Evolutionary conservation across 257 asterid species (phyloP).

Genomic region (Solanum sejunctum): DNA sequence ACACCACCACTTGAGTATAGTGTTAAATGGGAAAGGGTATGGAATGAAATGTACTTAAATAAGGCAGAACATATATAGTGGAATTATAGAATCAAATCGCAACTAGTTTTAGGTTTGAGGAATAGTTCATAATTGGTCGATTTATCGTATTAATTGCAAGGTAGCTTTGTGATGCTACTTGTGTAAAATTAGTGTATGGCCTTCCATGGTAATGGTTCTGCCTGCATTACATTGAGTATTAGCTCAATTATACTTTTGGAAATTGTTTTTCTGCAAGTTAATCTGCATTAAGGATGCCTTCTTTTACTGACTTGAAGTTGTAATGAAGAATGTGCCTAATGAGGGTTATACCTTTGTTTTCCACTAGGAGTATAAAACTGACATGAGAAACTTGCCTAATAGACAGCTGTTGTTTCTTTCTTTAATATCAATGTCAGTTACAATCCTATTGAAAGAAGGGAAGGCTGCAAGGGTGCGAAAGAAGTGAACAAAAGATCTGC

Average conservation of each 20-base stretch:
- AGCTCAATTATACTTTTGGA: neutral
- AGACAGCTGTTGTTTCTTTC: constrained; percentile 1
- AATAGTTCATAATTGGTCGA: neutral
- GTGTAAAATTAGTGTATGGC: neutral
- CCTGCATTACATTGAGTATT: neutral
- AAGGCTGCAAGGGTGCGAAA: constrained; percentile 78
- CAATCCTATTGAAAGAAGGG: constrained; percentile 87
- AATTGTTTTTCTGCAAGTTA: neutral
- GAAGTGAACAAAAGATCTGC: constrained; percentile 63
- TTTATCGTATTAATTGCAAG: neutral
- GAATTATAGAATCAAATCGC: neutral
- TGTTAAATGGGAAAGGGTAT: neutral
- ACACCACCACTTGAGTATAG: neutral
- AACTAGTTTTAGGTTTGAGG: neutral
- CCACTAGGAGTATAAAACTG: neutral
- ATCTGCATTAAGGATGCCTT: neutral
- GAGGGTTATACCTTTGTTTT: neutral
- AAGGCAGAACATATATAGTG: neutral
- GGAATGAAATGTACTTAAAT: neutral
- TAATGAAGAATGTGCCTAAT: neutral
- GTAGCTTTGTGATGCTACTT: neutral
- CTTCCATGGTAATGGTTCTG: neutral
- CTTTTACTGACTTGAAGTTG: neutral
- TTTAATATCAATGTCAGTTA: constrained; percentile 33
- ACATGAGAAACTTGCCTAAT: neutral